Base-by-base conservation (phyloP, 495 filamentous ascomycete species). In the Talaromyces liani region DNA sequence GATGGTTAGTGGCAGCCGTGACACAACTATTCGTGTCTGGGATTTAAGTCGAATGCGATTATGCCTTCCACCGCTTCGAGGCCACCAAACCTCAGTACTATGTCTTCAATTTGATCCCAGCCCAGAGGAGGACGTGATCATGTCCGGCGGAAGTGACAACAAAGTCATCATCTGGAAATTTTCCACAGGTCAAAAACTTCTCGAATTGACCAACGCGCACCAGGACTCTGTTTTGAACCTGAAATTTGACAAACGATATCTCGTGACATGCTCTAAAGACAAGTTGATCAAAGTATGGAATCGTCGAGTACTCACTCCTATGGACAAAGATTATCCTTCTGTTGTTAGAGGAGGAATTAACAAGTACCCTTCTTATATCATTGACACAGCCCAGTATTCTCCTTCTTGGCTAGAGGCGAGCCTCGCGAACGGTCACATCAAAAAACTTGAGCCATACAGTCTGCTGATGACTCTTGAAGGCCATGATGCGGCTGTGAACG, bases 191-290 rank as follows among this genome's bases (percentile, higher is more conserved):
- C 74, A 91, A 66, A 82, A 88, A 57, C 74, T 98, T 18, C 87
- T 91, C 67, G 84, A 84, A 58, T 83, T 98, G 6, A 70, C 75
- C 5, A 77, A 84, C 31, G 95, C 95, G 0, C 94, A 99, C 69
- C 74, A 79, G 18, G 93, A 99, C 72, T 93, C 92, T 0, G 91
- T 99, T 1, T 77, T 99, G n/a, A 98, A 98, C 70, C 86, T 99
- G 58, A 86, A 89, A 66, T 99, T 98, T 70, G 92, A 97, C 67
- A 85, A 91, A 65, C 85, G 90, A 6, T 95, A 91, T 66, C 80
- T 99, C 22, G 91, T 98, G 7, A 99, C 94, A 1, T 97, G 94
- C 72, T 97, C 92, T 60, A 99, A 98, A 70, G 94, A 99, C 73
- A 93, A 93, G 68, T 87, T 89, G 0, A 94, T 99, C 75, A 97